A percentile compares a stretch with the other conserved stretches of the same genome.
phyloP scores from a whole-genome alignment of 1,139 yeast genomes.

The Lodderomyces pseudojiufengensis region DNA sequence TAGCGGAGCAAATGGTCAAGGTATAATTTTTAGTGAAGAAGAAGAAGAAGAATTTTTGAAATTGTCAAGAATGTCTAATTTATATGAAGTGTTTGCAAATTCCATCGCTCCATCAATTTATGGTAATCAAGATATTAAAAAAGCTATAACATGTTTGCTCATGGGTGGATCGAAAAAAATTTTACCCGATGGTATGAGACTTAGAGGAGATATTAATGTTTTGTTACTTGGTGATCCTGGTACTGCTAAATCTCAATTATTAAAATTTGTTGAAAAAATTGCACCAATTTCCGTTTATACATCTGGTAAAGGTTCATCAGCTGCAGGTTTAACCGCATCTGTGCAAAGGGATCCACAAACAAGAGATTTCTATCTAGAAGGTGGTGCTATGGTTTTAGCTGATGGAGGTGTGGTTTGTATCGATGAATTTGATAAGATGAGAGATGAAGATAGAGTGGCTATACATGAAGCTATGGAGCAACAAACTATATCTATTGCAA shows the following conservation, averaged over 20 bases:
- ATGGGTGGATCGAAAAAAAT: conserved; percentile 94
- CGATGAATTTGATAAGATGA: conserved; percentile 98
- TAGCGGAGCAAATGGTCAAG: conserved; percentile 57
- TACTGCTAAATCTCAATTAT: conserved; percentile 93
- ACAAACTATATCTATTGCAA: conserved; percentile 98
- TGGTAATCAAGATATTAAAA: conserved; percentile 90
- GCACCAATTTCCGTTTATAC: conserved; percentile 95
- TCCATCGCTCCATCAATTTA: conserved; percentile 96
- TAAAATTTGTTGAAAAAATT: conserved; percentile 91
- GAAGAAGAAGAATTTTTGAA: conserved; percentile 90
- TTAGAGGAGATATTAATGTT: conserved; percentile 96
- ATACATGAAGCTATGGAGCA: conserved; percentile 99
- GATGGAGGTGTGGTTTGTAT: conserved; percentile 99
- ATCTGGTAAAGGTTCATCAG: conserved; percentile 98
- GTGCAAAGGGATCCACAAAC: conserved; percentile 89
- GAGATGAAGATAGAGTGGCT: conserved; percentile 98
- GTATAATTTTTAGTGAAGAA: conserved; percentile 77
- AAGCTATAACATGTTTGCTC: conserved; percentile 84
- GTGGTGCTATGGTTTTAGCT: conserved; percentile 99
- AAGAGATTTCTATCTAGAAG: conserved; percentile 91
- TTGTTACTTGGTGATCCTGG: conserved; percentile 96
- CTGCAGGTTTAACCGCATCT: conserved; percentile 98
- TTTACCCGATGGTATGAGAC: conserved; percentile 92
- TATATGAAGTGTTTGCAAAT: conserved; percentile 78
- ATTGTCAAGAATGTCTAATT: conserved; percentile 75